phyloP scores from a whole-genome alignment of 2,329 filamentous ascomycete species.

The Phaeomoniella chlamydospora region DNA sequence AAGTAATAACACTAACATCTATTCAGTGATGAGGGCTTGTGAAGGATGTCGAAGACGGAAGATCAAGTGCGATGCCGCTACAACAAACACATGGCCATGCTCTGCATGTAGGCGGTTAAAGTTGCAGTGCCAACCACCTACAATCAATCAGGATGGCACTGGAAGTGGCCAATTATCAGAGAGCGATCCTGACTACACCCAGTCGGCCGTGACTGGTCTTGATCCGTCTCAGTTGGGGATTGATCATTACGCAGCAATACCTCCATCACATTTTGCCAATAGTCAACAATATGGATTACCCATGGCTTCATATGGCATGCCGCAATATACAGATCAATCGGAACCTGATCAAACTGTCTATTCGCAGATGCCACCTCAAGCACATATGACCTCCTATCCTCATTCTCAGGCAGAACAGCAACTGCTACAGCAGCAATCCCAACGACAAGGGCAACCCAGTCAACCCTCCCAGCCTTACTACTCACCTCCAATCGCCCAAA shows the following conservation, averaged over 20 bases:
- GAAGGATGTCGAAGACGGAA: constrained; percentile 90
- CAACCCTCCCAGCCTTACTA: not conserved
- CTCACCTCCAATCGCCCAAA: not conserved
- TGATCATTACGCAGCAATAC: not conserved
- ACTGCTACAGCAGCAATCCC: not conserved
- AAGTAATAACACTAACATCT: constrained; percentile 3
- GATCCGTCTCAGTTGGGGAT: not conserved
- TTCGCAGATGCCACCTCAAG: not conserved
- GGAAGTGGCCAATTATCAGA: not conserved
- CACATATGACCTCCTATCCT: not conserved
- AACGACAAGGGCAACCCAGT: not conserved
- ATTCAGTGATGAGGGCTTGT: constrained; percentile 87
- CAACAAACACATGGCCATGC: constrained; percentile 94
- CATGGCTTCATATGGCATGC: not conserved
- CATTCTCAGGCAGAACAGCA: too few relatives aligned
- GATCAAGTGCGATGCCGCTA: constrained; percentile 95
- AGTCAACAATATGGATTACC: not conserved
- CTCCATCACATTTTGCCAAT: not conserved
- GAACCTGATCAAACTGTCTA: not conserved
- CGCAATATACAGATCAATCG: not conserved
- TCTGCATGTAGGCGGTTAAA: constrained; percentile 86
- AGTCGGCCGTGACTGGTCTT: not conserved
- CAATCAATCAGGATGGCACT: constrained; percentile 59
- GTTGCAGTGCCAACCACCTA: constrained; percentile 82
- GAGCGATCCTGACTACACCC: not conserved